Conservation (phyloP, 805 yeast genomes). For the Starmerella davenportii region DNA sequence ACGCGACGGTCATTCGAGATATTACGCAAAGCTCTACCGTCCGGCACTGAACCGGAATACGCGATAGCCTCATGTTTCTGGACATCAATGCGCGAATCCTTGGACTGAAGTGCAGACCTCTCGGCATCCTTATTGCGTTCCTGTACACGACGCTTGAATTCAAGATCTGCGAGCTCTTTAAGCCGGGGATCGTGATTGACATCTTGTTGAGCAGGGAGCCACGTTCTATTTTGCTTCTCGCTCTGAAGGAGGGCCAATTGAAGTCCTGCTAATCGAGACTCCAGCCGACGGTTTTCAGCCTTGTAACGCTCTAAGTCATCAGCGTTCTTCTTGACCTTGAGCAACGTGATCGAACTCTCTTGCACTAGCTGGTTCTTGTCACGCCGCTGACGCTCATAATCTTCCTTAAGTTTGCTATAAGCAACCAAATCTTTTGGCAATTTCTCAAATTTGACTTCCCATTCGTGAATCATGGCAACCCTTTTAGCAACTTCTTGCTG, state of each 20-base stretch:
- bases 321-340: neutral
- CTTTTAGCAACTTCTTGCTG: neutral
- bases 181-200: constrained; percentile 4
- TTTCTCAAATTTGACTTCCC: neutral
- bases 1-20: constrained; percentile 16
- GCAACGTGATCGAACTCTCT: constrained; percentile 10
- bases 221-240: neutral
- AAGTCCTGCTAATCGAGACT: too few relatives aligned
- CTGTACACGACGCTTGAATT: constrained; percentile 10
- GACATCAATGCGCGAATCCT: too few relatives aligned
- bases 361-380: constrained; percentile 16
- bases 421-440: neutral
- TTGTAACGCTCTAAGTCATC: constrained; percentile 5
- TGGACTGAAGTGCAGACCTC: too few relatives aligned
- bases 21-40: constrained; percentile 7
- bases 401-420: constrained; percentile 6
- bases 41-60: too few relatives aligned
- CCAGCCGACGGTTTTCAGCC: constrained; percentile 2
- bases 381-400: constrained; percentile 15
- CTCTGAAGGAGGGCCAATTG: neutral
- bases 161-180: constrained; percentile 16
- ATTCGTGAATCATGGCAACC: neutral
- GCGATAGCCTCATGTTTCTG: too few relatives aligned
- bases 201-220: too few relatives aligned
- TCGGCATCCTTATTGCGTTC: too few relatives aligned